Base-by-base conservation (phyloP, 768 basidiomycete genomes). In the Boletus vermiculosoides region DNA sequence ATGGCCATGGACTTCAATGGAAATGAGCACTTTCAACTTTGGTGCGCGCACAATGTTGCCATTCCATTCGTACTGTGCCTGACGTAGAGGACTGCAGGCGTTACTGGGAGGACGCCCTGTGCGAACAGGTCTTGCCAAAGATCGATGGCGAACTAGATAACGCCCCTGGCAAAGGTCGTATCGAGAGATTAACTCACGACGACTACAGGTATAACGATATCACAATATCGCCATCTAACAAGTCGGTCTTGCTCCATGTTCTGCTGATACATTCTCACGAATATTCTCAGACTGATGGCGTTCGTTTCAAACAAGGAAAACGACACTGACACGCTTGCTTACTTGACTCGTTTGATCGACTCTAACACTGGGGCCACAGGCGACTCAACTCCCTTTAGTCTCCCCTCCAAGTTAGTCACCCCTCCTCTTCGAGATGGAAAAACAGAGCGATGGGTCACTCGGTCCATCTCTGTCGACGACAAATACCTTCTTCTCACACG, bases 301-400 rank as follows among this genome's bases (percentile, higher is more conserved):
- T 78, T 74, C 57, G 59, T 66, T 31, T 78, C 74, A 25, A 77
- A 78, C 64, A 77, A 77, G 59, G 77, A 74, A 50, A 76, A 76
- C 37, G 63, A 67, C 36, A 69, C 62, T 1, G 76, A 77, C 57
- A 73, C 74, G 37, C 64, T 78, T 12, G 69, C 71, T 22, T 78
- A 77, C 61, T 45, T 71, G 52, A 63, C 75, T 25, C 61, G 56
- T 40, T 63, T 77, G 49, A 49, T 56, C 30, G 63, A 61, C 50
- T 76, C 76, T 4, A 56, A 70, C 22, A 72, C 73, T 0, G 70
- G 68, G 28, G 71, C 74, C 25, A 61, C 57, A 37, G 31, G 52
- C 7, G 57, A 75, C 39, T 64, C 71, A 1, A 57, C 60, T 15
- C 63, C 70, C 4, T 74, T 77, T 52, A 59, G 52, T 13, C 67